Base-by-base conservation (phyloP, 2,329 filamentous ascomycete species). In the Phialemoniopsis sp. region DNA sequence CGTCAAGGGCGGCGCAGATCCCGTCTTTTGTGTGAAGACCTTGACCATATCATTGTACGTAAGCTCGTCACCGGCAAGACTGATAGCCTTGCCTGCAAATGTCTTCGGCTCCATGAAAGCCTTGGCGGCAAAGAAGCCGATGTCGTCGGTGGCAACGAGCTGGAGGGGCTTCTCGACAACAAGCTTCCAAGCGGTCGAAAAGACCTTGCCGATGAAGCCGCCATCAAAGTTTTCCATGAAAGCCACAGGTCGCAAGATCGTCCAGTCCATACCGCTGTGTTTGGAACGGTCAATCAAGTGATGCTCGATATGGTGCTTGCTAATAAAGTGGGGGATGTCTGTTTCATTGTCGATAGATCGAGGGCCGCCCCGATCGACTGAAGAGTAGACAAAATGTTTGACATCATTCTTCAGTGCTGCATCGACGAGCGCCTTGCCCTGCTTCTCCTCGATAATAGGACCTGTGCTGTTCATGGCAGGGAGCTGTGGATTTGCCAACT, bases 261-360 rank as follows among this genome's bases (percentile, higher is more conserved):
- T 67, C 51, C 62, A 66, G 15, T 33, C 28, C 15, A 29, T 31
- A 8, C 32, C 34, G 28, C 36, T 36, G 10, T 30, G 3, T 12
- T 37, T 42, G 28, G 28, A 48, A n/a, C n/a, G n/a, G 10, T 67
- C 64, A 19, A 73, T 60, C 26, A 84, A 64, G 48, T 83, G 66
- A 40, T 73, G 53, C 58, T 85, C 80, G 49, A 84, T 73, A 31
- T 72, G 58, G 52, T 77, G 70, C 58, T 85, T 85, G 45, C 41
- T 40, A 34, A 32, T 17, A 43, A 60, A 59, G 44, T 58, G 55
- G 32, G 40, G 34, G 37, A 59, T 37, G 8, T 40, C 31, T 13
- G 57, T 56, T 12, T 53, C 53, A 42, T 52, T 57, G 21, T 29
- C 28, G 53, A 51, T 56, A 42, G 43, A 47, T 40, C 32, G 45